phyloP scores from a whole-genome alignment of 768 basidiomycete genomes.

The Lactarius evosmus region DNA sequence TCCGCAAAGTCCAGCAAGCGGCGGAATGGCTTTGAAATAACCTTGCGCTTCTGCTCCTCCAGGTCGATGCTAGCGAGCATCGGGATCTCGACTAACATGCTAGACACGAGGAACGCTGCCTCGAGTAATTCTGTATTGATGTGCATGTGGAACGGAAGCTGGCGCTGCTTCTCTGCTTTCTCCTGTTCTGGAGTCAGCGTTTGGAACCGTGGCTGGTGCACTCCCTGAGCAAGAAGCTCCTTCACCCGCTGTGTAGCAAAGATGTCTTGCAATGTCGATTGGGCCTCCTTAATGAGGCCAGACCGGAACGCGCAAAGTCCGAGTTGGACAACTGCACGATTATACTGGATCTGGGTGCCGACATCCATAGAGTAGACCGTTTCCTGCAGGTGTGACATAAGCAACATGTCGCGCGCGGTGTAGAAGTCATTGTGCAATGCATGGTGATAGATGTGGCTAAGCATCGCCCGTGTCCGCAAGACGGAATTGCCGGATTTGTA shows the following conservation, averaged over 20 bases:
- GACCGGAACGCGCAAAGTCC: conserved; percentile 96
- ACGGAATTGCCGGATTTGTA: conserved; percentile 91
- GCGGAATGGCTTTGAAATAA: conserved; percentile 95
- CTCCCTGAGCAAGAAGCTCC: conserved; percentile 94
- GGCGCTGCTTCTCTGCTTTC: conserved; percentile 90
- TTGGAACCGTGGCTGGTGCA: conserved; percentile 89
- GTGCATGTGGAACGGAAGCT: conserved; percentile 99
- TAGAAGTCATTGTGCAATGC: conserved; percentile 96
- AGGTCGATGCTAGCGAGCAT: conserved; percentile 91
- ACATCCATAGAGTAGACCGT: conserved; percentile 95
- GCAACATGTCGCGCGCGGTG: conserved; percentile 94
- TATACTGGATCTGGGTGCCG: conserved; percentile 95
- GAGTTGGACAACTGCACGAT: conserved; percentile 94
- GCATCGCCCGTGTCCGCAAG: conserved; percentile 93
- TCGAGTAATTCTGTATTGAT: conserved; percentile 98
- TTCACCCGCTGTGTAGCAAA: conserved; percentile 96
- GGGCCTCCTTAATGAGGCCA: conserved; percentile 91
- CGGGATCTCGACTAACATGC: conserved; percentile 98
- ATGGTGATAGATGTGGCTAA: conserved; percentile 96
- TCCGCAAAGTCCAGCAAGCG: conserved; percentile 95
- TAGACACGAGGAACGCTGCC: conserved; percentile 95
- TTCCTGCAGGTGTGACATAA: conserved; percentile 99
- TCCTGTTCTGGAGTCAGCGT: conserved; percentile 92
- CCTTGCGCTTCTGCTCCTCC: conserved; percentile 89
- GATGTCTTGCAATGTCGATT: conserved; percentile 90